Conservation (phyloP, 179 eudicot species). For the Carnegiea gigantea region DNA sequence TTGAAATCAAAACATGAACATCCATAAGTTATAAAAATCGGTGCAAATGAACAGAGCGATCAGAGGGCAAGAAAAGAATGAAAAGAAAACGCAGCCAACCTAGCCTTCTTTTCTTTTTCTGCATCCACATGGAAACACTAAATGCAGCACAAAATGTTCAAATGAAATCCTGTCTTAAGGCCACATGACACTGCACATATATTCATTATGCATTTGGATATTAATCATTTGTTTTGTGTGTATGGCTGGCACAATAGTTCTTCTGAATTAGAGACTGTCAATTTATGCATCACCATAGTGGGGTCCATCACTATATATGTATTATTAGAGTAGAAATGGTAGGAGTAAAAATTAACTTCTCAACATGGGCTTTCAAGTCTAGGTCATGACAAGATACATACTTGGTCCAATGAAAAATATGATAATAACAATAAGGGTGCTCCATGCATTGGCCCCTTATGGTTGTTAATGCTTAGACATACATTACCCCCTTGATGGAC, state of each 20-base stretch:
- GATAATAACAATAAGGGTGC: not conserved
- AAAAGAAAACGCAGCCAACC: not conserved
- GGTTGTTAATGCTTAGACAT: not conserved
- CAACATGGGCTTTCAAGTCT: not conserved
- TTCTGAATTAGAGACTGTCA: not conserved
- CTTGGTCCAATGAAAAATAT: not conserved
- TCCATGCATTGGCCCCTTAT: not conserved
- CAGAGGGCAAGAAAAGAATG: not conserved
- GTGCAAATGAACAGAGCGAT: not conserved
- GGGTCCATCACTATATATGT: not conserved
- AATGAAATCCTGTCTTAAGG: not conserved
- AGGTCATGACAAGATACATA: not conserved
- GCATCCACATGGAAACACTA: not conserved
- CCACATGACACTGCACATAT: not conserved
- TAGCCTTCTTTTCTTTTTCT: not conserved
- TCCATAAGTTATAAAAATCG: not conserved
- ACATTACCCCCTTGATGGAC: not conserved
- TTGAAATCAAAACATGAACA: not conserved
- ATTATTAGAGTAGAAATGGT: not conserved
- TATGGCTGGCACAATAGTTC: not conserved
- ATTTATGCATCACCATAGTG: not conserved
- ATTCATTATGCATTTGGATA: not conserved
- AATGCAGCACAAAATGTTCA: not conserved
- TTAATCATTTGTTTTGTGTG: not conserved
- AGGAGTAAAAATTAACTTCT: slow-evolving; percentile 2